phyloP scores from a whole-genome alignment of 148 eudicot genomes.

The Silene conica region DNA sequence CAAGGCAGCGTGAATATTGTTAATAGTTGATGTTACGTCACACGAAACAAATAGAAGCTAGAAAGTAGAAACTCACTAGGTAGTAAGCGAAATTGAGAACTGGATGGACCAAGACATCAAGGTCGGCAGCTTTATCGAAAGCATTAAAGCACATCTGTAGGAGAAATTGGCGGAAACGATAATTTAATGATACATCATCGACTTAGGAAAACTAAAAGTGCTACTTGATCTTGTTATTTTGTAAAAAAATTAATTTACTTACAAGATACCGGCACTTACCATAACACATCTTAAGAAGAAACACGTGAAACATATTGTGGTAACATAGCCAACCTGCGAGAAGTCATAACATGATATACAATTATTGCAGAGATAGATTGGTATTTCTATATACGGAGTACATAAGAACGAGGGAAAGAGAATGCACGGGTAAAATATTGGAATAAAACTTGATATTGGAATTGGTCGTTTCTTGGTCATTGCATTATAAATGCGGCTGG shows the following conservation, averaged over 20 bases:
- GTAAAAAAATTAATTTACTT: too few relatives aligned
- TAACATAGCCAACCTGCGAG: constrained; percentile 70
- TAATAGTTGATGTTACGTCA: not conserved
- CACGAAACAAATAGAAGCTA: not conserved
- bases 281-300: constrained; percentile 86
- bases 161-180: not conserved
- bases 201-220: not conserved
- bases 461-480: not conserved
- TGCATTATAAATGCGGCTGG: not conserved
- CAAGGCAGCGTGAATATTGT: not conserved
- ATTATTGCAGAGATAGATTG: not conserved
- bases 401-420: not conserved
- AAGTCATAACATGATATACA: not conserved
- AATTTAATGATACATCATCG: not conserved
- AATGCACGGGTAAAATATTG: not conserved
- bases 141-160: constrained; percentile 91
- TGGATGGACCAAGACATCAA: constrained; percentile 87
- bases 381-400: too few relatives aligned
- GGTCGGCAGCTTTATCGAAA: constrained; percentile 77
- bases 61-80: constrained; percentile 51
- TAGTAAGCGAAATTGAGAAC: constrained; percentile 68
- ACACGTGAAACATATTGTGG: constrained; percentile 85
- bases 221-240: not conserved
- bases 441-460: not conserved
- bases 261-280: constrained; percentile 47